Evolutionary conservation across 768 basidiomycete species (phyloP).

Genomic region (Tylopilus plumbeoviolaceoides): DNA sequence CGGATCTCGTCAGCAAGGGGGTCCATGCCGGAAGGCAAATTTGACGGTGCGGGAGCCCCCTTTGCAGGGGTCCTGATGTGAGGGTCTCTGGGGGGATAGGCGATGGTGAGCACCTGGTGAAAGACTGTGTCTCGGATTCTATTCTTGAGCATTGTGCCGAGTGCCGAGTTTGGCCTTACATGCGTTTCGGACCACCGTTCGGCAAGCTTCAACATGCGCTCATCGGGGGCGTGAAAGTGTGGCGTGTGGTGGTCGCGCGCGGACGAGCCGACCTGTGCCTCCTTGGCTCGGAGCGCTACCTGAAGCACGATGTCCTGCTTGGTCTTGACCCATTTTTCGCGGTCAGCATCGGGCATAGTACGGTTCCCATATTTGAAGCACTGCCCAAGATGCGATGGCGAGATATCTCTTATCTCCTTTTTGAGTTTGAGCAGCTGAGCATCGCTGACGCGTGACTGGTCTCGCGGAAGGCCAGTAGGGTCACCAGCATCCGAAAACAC

Average conservation of each 20-base stretch:
- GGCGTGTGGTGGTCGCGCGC: constrained; percentile 25
- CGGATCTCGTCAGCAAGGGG: constrained; percentile 63
- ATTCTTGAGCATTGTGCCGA: constrained; percentile 57
- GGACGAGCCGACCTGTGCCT: constrained; percentile 32
- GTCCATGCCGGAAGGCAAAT: constrained; percentile 59
- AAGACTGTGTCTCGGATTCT: constrained; percentile 64
- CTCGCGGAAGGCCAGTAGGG: constrained; percentile 24
- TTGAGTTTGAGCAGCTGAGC: constrained; percentile 58
- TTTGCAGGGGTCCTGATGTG: constrained; percentile 27
- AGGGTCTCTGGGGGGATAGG: constrained; percentile 45
- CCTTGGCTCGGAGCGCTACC: constrained; percentile 64
- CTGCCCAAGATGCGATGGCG: constrained; percentile 53
- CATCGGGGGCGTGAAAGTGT: constrained; percentile 39
- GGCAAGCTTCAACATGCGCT: constrained; percentile 53
- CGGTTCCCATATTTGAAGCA: constrained; percentile 43
- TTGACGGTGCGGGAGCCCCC: constrained; percentile 7
- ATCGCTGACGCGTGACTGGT: constrained; percentile 43
- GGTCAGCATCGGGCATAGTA: constrained; percentile 34
- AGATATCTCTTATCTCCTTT: constrained; percentile 69
- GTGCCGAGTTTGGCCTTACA: constrained; percentile 54
- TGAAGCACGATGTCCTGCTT: constrained; percentile 72
- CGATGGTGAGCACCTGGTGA: constrained; percentile 49
- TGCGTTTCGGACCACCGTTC: constrained; percentile 70
- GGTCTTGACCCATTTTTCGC: constrained; percentile 49
- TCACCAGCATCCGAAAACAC: constrained; percentile 45